A percentile compares a stretch with the other conserved stretches of the same genome.
These are phyloP conservation scores for Apiospora saccharicola DNA, from an alignment of 2,329 filamentous ascomycete species.

Conservation along the genomic window DNA sequence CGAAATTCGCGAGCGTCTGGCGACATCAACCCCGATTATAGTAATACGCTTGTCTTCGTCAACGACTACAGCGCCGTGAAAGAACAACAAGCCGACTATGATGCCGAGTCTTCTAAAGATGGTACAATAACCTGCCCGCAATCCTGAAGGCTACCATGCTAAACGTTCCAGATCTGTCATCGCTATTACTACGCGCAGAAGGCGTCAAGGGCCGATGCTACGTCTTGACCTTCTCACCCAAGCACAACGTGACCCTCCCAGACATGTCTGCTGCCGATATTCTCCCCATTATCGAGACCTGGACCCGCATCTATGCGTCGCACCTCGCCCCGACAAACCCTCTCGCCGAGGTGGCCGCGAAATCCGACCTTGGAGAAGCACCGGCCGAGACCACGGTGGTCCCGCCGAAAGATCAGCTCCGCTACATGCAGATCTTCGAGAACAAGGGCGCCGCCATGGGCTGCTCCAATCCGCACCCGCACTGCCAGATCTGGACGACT, in stretches of 20 bases:
- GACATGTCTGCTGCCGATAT: constrained; percentile 84
- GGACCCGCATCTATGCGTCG: constrained; percentile 87
- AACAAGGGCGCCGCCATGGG: constrained; percentile 99
- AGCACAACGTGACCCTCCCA: constrained; percentile 90
- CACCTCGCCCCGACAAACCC: constrained; percentile 79
- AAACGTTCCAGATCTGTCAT: constrained; percentile 67
- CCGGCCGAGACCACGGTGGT: constrained; percentile 47
- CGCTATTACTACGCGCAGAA: constrained; percentile 80
- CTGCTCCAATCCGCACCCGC: constrained; percentile 97
- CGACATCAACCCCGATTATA: constrained; percentile 85
- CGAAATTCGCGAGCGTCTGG: constrained; percentile 89
- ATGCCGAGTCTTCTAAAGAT: constrained; percentile 49
- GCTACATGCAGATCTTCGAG: constrained; percentile 99
- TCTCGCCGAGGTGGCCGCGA: constrained; percentile 54
- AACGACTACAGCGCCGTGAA: constrained; percentile 99
- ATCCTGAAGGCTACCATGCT: constrained; percentile 10
- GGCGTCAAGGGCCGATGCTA: constrained; percentile 95
- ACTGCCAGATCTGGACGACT: constrained; percentile 96
- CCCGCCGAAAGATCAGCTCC: constrained; percentile 76
- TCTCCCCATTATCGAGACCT: constrained; percentile 83
- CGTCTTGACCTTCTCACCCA: constrained; percentile 91
- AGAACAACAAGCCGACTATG: constrained; percentile 86
- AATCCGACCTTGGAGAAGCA: constrained; percentile 49
- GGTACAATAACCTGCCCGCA: constrained; percentile 31
- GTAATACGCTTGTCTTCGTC: constrained; percentile 89